Percentiles rank a stretch among this genome's conserved stretches.
These are phyloP conservation scores for Pseudonitzschia pungens DNA, from an alignment of 108 stramenopile species.

Conservation along the genomic window DNA sequence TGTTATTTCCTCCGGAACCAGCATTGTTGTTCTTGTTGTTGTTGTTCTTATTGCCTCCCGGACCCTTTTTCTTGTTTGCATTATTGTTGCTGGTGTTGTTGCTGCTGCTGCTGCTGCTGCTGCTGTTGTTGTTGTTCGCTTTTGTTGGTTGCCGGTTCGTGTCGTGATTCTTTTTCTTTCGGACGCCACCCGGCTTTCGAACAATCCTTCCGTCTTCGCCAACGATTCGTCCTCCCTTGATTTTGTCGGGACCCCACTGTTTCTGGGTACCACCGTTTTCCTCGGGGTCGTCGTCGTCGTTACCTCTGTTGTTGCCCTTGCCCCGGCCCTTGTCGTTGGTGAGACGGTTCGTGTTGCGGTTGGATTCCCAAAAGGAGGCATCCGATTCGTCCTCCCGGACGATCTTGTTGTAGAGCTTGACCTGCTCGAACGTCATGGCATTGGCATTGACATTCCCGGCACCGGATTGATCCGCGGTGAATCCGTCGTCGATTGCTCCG, in stretches of 20 bases:
- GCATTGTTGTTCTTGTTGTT: slow-evolving; percentile 7
- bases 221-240: slow-evolving; percentile 75
- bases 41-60: background rate
- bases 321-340: slow-evolving; percentile 13
- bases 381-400: slow-evolving; percentile 63
- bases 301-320: slow-evolving; percentile 20
- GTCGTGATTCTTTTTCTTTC: slow-evolving; percentile 42
- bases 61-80: slow-evolving; percentile 10
- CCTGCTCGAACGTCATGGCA: slow-evolving; percentile 52
- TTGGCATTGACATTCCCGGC: slow-evolving; percentile 13
- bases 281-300: background rate
- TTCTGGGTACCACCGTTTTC: slow-evolving; percentile 9
- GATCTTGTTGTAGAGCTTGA: slow-evolving; percentile 70
- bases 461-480: background rate
- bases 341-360: slow-evolving; percentile 43
- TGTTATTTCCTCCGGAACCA: background rate
- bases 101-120: background rate
- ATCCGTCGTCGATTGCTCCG: slow-evolving; percentile 55
- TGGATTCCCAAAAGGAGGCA: slow-evolving; percentile 68
- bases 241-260: slow-evolving; percentile 83
- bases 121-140: slow-evolving; percentile 5
- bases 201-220: slow-evolving; percentile 78
- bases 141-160: slow-evolving; percentile 15
- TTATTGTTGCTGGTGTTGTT: slow-evolving; percentile 13
- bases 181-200: slow-evolving; percentile 31